These are phyloP conservation scores for Aspergillus viridinutans DNA, from an alignment of 2,329 filamentous ascomycete species.

Conservation along the genomic window DNA sequence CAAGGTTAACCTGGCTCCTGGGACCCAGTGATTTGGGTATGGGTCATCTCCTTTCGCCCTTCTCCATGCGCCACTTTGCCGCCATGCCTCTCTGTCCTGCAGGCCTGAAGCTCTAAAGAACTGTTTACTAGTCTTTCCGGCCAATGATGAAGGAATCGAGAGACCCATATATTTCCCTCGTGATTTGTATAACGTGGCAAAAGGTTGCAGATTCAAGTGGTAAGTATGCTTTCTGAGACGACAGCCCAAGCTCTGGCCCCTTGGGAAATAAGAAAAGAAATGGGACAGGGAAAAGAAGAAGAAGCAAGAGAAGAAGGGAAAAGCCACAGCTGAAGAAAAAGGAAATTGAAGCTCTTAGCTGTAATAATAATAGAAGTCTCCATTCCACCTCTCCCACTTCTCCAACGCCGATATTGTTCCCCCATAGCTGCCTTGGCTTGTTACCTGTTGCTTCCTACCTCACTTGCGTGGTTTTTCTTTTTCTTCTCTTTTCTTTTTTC, in stretches of 20 bases:
- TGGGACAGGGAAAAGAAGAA: neutral
- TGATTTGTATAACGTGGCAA: constrained; percentile 32
- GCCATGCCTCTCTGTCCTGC: constrained; percentile 10
- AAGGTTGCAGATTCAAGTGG: constrained; percentile 11
- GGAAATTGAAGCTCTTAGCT: neutral
- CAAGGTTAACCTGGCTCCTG: constrained; percentile 18
- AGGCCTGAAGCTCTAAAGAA: constrained; percentile 1
- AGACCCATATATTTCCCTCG: constrained; percentile 13
- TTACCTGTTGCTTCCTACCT: neutral
- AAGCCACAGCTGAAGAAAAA: neutral
- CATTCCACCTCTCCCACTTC: neutral
- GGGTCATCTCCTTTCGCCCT: constrained; percentile 11
- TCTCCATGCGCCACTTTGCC: constrained; percentile 16
- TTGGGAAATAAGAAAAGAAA: constrained; percentile 1
- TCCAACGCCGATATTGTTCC: neutral
- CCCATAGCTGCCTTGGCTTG: neutral
- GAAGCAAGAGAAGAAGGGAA: neutral
- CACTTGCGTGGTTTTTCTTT: neutral
- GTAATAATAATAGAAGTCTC: neutral
- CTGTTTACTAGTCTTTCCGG: neutral
- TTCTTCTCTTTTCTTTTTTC: neutral
- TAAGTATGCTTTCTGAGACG: neutral
- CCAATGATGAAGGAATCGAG: constrained; percentile 1
- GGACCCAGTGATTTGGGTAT: constrained; percentile 22
- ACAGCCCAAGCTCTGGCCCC: neutral